Base-by-base conservation (phyloP, 495 filamentous ascomycete species). In the Penicillium atrosanguineum region DNA sequence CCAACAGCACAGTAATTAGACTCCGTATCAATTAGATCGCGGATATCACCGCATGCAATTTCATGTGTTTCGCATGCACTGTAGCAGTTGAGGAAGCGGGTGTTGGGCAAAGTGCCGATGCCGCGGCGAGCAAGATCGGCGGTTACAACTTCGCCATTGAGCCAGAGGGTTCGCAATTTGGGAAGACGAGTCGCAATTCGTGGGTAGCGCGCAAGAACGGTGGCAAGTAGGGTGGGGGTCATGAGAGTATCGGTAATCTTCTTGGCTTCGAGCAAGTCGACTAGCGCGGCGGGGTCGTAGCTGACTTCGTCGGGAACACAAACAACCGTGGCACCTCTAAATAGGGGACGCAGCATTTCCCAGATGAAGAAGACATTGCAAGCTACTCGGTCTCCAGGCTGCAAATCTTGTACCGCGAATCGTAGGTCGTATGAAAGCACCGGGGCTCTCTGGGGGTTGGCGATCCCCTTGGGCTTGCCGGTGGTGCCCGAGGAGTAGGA, bases 361-460 rank as follows among this genome's bases (percentile, higher is more conserved):
- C 85, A 88, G 46, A 88, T 70, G 62, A 88, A 88, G 60, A 87
- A 88, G 19, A 87, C 85, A 76, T 88, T 88, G 60, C 84, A 88
- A 18, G 85, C 85, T 11, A 87, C 84, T 2, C 85, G 80, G 53
- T 87, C 85, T 3, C 84, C 83, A 0, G 81, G 83, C 21, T 76
- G 67, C 6, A 85, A 67, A 62, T 88, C 83, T 49, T 79, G 83
- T 1, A 87, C 59, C 11, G 60, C 72, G 60, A 87, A 88, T 68
- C 85, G 71, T 50, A 87, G 56, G 56, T 87, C 71, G 55, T 87
- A 88, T 21, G 83, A 87, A 18, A 80, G 73, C 5, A 88, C 83
- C 3, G 84, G 74, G 8, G 85, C 83, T 26, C 80, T 70, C 55
- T 88, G 85, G 3, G 85, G 81, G 57, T 87, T 87, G 7, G 80